Conservation (phyloP, 2,329 filamentous ascomycete genomes). For the Coniochaeta sp. region DNA sequence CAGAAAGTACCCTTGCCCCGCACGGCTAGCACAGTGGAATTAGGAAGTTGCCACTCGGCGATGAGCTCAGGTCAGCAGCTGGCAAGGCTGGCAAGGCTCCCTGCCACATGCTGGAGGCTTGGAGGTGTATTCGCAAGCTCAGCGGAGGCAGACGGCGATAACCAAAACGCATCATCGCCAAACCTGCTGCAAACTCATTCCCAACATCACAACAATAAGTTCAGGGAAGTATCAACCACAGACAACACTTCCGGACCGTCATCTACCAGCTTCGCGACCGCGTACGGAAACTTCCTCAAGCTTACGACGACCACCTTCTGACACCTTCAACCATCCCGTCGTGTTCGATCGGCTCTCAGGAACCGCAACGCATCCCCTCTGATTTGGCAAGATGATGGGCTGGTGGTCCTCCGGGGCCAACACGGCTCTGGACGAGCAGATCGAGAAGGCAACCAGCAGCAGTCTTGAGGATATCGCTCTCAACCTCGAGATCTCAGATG, state of each 20-base stretch:
- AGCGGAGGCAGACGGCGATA: background rate
- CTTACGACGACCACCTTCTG: background rate
- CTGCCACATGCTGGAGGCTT: background rate
- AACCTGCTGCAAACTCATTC: background rate
- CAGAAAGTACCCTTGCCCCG: background rate
- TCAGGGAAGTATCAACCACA: no score
- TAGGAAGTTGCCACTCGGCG: background rate
- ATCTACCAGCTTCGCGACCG: background rate
- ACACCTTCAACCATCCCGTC: background rate
- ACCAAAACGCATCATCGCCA: background rate
- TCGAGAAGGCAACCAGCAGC: constrained; percentile 89
- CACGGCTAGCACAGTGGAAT: background rate
- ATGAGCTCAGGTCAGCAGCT: background rate
- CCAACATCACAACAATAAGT: background rate
- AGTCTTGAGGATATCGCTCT: constrained; percentile 97
- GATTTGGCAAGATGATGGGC: constrained; percentile 62
- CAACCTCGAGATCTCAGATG: constrained; percentile 95
- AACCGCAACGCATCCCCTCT: background rate
- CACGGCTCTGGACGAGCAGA: constrained; percentile 91
- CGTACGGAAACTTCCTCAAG: background rate
- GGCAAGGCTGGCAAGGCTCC: background rate
- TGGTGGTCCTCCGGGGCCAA: constrained; percentile 93
- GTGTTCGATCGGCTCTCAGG: background rate
- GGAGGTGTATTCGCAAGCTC: background rate
- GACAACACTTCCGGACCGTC: background rate